Conservation (phyloP, 2,329 filamentous ascomycete genomes). For the Verticillium klebahnii region DNA sequence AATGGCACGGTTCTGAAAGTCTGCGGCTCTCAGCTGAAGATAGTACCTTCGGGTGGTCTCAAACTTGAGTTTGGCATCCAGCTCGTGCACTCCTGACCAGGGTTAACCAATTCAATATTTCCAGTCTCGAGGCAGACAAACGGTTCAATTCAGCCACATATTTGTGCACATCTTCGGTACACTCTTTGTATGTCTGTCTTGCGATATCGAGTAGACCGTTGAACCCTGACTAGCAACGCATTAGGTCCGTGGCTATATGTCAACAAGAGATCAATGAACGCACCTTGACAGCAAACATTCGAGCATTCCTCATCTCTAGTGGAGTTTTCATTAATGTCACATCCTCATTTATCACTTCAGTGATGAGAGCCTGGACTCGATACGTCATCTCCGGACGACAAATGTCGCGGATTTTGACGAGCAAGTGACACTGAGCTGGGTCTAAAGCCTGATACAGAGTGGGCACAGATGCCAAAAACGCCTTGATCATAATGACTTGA, state of each 20-base stretch:
- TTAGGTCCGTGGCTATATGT: constrained; percentile 8
- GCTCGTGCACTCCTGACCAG: constrained; percentile 44
- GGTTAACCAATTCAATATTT: not conserved
- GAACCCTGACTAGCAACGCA: constrained; percentile 57
- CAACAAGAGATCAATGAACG: not conserved
- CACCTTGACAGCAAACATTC: constrained; percentile 83
- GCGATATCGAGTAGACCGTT: constrained; percentile 86
- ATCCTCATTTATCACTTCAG: constrained; percentile 71
- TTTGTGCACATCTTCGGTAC: constrained; percentile 70
- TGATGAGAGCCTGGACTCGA: constrained; percentile 60
- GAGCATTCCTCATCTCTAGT: constrained; percentile 82
- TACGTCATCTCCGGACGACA: constrained; percentile 61
- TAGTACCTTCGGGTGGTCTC: constrained; percentile 78
- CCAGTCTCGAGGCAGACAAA: constrained; percentile 24
- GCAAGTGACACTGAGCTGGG: constrained; percentile 58
- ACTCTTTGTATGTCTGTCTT: constrained; percentile 84
- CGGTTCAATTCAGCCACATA: constrained; percentile 65
- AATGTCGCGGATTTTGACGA: constrained; percentile 63
- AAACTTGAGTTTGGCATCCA: constrained; percentile 66
- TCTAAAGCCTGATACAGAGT: constrained; percentile 64
- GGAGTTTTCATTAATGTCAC: constrained; percentile 73
- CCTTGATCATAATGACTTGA: constrained; percentile 80
- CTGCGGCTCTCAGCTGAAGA: constrained; percentile 58
- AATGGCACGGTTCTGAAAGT: constrained; percentile 56
- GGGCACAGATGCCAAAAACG: constrained; percentile 66